A percentile compares a stretch with the other conserved stretches of the same genome.
Evolutionary conservation across 305 asterid genomes (phyloP).

Genomic region (Fraxinus latifolia): DNA sequence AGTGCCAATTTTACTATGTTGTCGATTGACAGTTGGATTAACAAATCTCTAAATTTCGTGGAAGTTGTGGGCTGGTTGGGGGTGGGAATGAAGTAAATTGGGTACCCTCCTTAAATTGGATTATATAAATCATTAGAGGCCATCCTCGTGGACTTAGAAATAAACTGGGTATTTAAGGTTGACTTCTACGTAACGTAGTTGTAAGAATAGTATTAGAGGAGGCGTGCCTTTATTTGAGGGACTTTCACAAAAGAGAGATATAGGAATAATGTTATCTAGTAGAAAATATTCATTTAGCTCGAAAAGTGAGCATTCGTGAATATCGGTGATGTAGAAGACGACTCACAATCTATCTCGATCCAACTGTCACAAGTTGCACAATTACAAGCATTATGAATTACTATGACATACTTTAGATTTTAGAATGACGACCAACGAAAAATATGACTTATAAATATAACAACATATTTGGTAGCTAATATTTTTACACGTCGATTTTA

Average conservation of each 20-base stretch:
- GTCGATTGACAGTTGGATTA: background rate
- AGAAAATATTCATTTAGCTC: background rate
- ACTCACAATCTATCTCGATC: background rate
- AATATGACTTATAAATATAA: background rate
- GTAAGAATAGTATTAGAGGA: background rate
- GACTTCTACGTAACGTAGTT: background rate
- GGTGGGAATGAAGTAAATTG: background rate
- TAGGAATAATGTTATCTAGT: no score
- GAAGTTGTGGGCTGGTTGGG: background rate
- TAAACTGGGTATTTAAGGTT: background rate
- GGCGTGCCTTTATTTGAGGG: background rate
- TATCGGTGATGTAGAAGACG: background rate
- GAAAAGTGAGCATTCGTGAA: background rate
- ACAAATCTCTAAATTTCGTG: background rate
- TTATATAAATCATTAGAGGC: background rate
- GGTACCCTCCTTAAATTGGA: background rate
- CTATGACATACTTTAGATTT: background rate
- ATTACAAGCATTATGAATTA: background rate
- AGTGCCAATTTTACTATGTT: background rate
- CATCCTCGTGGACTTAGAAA: background rate
- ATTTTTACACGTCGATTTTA: background rate
- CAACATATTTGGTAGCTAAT: background rate
- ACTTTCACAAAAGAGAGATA: background rate
- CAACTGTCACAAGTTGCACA: background rate
- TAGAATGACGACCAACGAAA: background rate